Base-by-base conservation (phyloP, 1,139 yeast species). In the Pichia sp. region DNA sequence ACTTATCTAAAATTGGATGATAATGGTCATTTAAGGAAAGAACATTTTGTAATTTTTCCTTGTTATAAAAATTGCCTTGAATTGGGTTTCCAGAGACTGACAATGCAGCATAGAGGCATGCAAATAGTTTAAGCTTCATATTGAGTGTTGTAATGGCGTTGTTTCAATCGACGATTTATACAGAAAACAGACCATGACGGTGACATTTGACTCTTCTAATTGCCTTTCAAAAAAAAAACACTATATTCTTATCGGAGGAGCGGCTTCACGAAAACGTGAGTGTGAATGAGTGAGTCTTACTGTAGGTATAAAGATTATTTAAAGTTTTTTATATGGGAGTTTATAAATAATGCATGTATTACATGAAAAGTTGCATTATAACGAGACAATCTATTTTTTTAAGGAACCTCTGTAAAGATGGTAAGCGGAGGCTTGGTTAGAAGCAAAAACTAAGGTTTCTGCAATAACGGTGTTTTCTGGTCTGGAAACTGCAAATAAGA, bases 371-470 rank as follows among this genome's bases (percentile, higher is more conserved):
- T n/a, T n/a, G n/a, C n/a, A n/a, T n/a, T n/a, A n/a, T n/a, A n/a
- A n/a, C n/a, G n/a, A n/a, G 11, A 24, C 8, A 8, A n/a, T 9
- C 11, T 32, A 34, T 24, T 39, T 39, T 19, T 48, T 49, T 25
- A 47, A 31, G 10, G 50, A 35, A 19, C 61, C 65, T 45, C 70
- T 59, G 59, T 73, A 66, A 15, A 74, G 61, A 56, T 83, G 88
- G 47, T 70, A 61, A 14, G 93, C 78, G 50, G 87, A 74, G 6
- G 76, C 77, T 60, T 72, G 78, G 54, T 71, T 68, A 38, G 68
- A 65, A 15, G 76, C 72, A 51, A 70, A 70, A 2, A 72, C 66
- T 46, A 72, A 63, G 8, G 74, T 66, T 49, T 72, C 76, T 4
- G 77, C 76, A 47, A 72, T 60, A 5, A 72, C 77, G 1, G 75